Conservation (phyloP, 2,329 filamentous ascomycete species). For the Coniochaeta sp. region DNA sequence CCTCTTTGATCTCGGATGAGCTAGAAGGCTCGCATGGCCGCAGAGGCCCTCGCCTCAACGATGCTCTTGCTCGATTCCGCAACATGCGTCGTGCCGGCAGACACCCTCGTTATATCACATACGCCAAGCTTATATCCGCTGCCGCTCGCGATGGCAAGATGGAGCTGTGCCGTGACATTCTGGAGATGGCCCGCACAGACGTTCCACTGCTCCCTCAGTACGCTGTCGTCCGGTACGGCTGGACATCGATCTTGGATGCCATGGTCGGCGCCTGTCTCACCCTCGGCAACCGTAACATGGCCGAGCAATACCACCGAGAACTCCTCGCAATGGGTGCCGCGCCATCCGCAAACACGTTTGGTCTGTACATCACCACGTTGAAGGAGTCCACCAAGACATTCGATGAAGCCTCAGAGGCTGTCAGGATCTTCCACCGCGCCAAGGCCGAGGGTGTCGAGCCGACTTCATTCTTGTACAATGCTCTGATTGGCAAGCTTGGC, state of each 20-base stretch:
- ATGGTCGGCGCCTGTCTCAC: constrained; percentile 92
- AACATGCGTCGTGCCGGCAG: constrained; percentile 90
- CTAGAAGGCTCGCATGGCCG: constrained; percentile 74
- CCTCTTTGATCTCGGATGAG: constrained; percentile 80
- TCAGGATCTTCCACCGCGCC: constrained; percentile 94
- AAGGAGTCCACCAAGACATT: constrained; percentile 98
- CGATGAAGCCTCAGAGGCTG: constrained; percentile 91
- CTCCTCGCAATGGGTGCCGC: constrained; percentile 83
- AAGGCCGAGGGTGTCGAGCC: constrained; percentile 92
- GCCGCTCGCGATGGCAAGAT: constrained; percentile 80
- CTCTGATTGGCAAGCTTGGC: constrained; percentile 93
- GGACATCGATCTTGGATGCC: constrained; percentile 91
- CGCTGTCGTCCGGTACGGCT: constrained; percentile 83
- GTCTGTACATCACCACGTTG: constrained; percentile 97
- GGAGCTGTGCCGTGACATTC: constrained; percentile 75
- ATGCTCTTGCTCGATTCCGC: constrained; percentile 75
- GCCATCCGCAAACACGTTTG: constrained; percentile 95
- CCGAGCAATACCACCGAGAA: constrained; percentile 85
- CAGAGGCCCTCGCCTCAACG: constrained; percentile 65
- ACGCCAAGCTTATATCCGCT: constrained; percentile 88
- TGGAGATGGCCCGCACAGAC: constrained; percentile 82
- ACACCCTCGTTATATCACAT: constrained; percentile 92
- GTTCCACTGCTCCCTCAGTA: constrained; percentile 81
- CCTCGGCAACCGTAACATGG: constrained; percentile 70
- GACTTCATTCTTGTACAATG: constrained; percentile 96